Conservation (phyloP, 2,329 filamentous ascomycete species). For the Mycosphaerella sp. region DNA sequence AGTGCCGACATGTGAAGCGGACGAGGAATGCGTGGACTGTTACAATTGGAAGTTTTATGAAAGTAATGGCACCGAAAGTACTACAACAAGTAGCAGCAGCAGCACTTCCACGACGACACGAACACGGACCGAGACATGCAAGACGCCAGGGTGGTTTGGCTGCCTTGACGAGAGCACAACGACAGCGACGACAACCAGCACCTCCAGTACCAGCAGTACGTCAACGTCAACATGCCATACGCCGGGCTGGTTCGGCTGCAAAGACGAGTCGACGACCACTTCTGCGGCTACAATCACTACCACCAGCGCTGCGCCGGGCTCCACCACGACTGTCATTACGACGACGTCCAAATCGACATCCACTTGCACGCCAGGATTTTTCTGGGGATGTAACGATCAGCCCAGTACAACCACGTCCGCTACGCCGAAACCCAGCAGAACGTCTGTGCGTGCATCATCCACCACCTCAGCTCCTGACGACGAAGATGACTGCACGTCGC, state of each 20-base stretch:
- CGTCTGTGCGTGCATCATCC: slow-evolving; percentile 8
- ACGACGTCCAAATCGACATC: slow-evolving; percentile 58
- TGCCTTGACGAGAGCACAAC: slow-evolving; percentile 56
- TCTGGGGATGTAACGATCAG: slow-evolving; percentile 62
- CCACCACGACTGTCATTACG: slow-evolving; percentile 29
- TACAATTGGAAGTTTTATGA: slow-evolving; percentile 91
- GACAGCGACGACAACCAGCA: slow-evolving; percentile 39
- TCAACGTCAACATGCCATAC: slow-evolving; percentile 53
- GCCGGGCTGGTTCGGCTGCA: slow-evolving; percentile 63
- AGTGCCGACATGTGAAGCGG: slow-evolving; percentile 69
- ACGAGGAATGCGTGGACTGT: slow-evolving; percentile 78
- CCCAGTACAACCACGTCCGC: slow-evolving; percentile 34
- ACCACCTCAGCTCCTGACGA: slow-evolving; percentile 1
- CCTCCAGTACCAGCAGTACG: slow-evolving; percentile 32
- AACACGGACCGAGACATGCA: slow-evolving; percentile 76
- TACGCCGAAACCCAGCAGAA: slow-evolving; percentile 17
- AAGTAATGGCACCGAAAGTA: slow-evolving; percentile 80
- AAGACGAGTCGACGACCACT: slow-evolving; percentile 46
- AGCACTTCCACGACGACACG: slow-evolving; percentile 52
- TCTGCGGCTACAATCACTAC: slow-evolving; percentile 25
- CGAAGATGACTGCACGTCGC: slow-evolving; percentile 20
- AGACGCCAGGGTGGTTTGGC: slow-evolving; percentile 94
- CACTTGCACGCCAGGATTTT: slow-evolving; percentile 91
- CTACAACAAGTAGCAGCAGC: slow-evolving; percentile 50
- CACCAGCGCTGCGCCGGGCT: slow-evolving; percentile 22